phyloP scores from a whole-genome alignment of 2,329 filamentous ascomycete species.

The Grosmannia serpens region DNA sequence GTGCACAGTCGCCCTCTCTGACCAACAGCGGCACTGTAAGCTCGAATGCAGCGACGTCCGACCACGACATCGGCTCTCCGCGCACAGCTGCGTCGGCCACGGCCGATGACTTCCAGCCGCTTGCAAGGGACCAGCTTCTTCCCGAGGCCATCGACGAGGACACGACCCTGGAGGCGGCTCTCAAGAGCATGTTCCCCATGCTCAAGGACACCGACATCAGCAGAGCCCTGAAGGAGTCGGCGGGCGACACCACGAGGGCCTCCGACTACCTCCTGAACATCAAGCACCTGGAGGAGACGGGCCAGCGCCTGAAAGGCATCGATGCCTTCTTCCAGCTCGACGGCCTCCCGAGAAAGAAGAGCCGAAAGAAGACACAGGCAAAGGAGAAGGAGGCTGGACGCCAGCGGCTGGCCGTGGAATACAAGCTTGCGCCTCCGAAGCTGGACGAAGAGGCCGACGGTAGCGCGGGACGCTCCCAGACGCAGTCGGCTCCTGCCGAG shows the following conservation, averaged over 20 bases:
- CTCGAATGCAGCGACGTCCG: background rate
- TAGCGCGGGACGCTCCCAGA: background rate
- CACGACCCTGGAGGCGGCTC: constrained; percentile 28
- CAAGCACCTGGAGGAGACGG: constrained; percentile 61
- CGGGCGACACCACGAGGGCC: constrained; percentile 54
- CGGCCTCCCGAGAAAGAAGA: background rate
- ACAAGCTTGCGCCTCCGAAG: constrained; percentile 26
- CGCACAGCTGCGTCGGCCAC: background rate
- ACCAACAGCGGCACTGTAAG: constrained; percentile 5
- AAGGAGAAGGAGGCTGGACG: constrained; percentile 18
- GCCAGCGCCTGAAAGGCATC: constrained; percentile 57
- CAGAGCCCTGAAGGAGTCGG: constrained; percentile 54
- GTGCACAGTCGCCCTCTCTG: background rate
- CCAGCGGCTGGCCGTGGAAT: constrained; percentile 25
- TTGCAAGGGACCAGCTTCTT: background rate
- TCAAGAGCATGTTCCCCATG: constrained; percentile 61
- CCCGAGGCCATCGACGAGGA: constrained; percentile 36
- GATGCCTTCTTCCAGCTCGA: constrained; percentile 63
- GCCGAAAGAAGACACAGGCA: background rate
- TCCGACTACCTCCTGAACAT: constrained; percentile 75
- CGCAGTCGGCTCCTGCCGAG: background rate
- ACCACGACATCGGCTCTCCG: background rate
- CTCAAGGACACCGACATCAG: constrained; percentile 55
- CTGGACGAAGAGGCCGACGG: constrained; percentile 16
- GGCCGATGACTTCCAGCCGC: background rate